Percentiles rank a stretch among this genome's conserved stretches.
phyloP scores from a whole-genome alignment of 2,329 filamentous ascomycete genomes.

The Cordyceps cicadae region DNA sequence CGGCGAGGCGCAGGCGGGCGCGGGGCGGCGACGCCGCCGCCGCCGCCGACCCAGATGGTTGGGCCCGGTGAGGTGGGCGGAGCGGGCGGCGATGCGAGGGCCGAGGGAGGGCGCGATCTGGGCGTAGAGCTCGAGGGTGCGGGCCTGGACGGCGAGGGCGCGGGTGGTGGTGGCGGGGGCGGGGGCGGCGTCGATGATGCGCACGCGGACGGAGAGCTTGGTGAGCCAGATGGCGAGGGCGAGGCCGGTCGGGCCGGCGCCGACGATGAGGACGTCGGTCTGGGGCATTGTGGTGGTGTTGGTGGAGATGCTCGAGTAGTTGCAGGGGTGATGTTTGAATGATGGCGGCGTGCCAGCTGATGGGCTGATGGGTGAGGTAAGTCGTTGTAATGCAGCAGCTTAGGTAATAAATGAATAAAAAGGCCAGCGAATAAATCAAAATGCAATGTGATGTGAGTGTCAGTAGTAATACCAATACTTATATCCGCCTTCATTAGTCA shows the following conservation, averaged over 20 bases:
- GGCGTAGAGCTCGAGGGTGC: conserved; percentile 8
- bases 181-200: conserved; percentile 9
- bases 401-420: neutral
- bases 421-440: neutral
- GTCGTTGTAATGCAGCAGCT: too few species aligned
- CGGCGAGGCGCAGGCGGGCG: neutral
- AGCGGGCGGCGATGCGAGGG: neutral
- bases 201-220: conserved; percentile 2
- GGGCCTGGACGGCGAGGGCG: conserved; percentile 4
- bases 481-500: neutral
- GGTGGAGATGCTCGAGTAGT: neutral
- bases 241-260: conserved; percentile 10
- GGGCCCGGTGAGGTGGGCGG: neutral
- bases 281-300: neutral
- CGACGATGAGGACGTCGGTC: conserved; percentile 8
- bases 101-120: conserved; percentile 4
- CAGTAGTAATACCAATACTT: too few species aligned
- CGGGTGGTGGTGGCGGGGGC: conserved; percentile 3
- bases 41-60: conserved; percentile 7
- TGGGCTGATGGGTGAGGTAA: too few species aligned
- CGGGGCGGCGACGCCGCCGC: too few species aligned
- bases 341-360: too few species aligned
- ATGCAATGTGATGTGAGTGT: neutral
- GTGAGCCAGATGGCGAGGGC: conserved; percentile 11
- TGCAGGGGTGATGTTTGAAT: neutral